Evolutionary conservation across 169 alveolate genomes (phyloP), one percentile per base, ranked within the genome.

Genomic region (Plasmodium malariae): DNA sequence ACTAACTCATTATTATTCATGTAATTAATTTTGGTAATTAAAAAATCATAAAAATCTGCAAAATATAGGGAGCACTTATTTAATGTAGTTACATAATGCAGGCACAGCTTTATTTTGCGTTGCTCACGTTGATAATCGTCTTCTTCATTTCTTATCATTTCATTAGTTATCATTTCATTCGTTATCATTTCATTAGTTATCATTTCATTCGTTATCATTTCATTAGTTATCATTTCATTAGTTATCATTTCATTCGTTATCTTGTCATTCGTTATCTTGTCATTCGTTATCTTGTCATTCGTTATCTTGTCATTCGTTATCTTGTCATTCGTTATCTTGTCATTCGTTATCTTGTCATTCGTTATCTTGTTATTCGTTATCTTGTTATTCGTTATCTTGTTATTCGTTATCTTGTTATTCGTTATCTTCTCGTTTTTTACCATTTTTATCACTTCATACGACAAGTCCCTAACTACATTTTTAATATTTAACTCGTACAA

Each of bases 11-110:
- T 78, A n/a, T 11, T 45, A 37, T 63, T 54, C 62, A 78, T 65
- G n/a, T 78, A n/a, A 7, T 69, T 2, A 9, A 78, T 21, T 45
- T 78, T 40, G 0, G 17, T 7, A 62, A 36, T n/a, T 51, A 78
- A 48, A 30, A 30, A 60, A 17, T 78, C 89, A 54, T 78, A 78
- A 54, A 62, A 78, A 36, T 78, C 89, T 9, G 68, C 21, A 37
- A 78, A 62, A 21, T 78, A 78, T 7, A 78, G 37, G 28, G 89
- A 78, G 37, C 26, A 28, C 5, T 2, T 28, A 63, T 78, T 78
- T 40, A 78, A 17, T 26, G 48, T 68, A 5, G 43, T 19, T 62
- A 78, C n/a, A 49, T 37, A 62, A 37, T 78, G 57, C 3, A 78
- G 19, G 34, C 89, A 78, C 4, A 78, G 21, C 30, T 78, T 63